Conservation (phyloP, 78 protist species). For the Planoprotostelium fungivorum region DNA sequence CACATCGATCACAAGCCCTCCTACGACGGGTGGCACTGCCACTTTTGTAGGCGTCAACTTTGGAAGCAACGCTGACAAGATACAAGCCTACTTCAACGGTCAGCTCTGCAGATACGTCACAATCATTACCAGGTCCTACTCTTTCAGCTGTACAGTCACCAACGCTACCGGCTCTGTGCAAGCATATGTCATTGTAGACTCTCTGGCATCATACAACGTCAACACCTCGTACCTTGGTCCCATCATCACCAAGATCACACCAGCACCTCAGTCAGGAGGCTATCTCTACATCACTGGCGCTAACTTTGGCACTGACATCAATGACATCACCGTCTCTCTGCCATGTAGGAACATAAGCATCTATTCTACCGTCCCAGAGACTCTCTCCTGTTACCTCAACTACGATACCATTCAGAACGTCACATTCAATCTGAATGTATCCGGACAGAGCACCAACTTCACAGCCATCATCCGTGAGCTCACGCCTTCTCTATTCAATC, state of each 20-base stretch:
- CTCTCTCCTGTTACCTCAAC: neutral
- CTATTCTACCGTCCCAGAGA: neutral
- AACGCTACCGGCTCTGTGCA: neutral
- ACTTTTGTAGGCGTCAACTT: neutral
- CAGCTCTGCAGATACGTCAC: neutral
- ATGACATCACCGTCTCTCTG: neutral
- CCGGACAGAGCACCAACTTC: neutral
- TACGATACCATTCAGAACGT: neutral
- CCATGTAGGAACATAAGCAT: neutral
- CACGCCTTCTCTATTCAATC: neutral
- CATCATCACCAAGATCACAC: neutral
- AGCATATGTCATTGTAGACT: neutral
- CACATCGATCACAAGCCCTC: neutral
- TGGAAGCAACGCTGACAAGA: neutral
- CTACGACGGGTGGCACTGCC: neutral
- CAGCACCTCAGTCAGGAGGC: neutral
- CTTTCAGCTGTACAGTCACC: neutral
- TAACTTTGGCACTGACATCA: neutral
- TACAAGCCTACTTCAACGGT: neutral
- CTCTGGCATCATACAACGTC: neutral
- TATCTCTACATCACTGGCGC: neutral
- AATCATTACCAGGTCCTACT: neutral
- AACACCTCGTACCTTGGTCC: neutral
- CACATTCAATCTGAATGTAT: neutral
- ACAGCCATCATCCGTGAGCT: neutral